phyloP scores from a whole-genome alignment of 192 early-diverging fungal species.

The Coemansia sp. region DNA sequence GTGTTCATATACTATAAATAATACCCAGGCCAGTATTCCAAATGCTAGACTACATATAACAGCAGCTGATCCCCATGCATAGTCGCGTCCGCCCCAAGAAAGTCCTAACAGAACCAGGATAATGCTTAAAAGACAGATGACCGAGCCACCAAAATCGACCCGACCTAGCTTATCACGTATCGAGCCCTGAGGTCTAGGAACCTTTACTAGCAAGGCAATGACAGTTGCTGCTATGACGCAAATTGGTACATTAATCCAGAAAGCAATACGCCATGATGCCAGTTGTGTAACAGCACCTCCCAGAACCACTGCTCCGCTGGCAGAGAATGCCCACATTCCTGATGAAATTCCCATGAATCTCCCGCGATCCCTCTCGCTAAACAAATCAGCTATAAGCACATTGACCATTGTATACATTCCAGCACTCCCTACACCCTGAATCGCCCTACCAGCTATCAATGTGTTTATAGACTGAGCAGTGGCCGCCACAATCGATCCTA shows the following conservation, averaged over 20 bases:
- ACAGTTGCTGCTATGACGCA: conserved; percentile 24
- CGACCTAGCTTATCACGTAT: conserved; percentile 45
- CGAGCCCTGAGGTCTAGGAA: conserved; percentile 10
- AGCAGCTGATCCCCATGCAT: conserved; percentile 39
- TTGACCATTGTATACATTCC: conserved; percentile 54
- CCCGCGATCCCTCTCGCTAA: conserved; percentile 49
- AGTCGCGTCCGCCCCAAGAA: conserved; percentile 61
- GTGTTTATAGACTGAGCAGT: conserved; percentile 52
- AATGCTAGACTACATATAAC: conserved; percentile 41
- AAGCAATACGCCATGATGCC: conserved; percentile 30
- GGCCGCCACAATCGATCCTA: conserved; percentile 44
- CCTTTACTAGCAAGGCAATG: conserved; percentile 9
- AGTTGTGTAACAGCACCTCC: conserved; percentile 47
- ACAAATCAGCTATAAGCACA: conserved; percentile 59
- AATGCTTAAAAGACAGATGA: conserved; percentile 49
- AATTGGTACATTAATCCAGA: conserved; percentile 53
- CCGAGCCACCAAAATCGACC: conserved; percentile 61
- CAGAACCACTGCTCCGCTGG: conserved; percentile 43
- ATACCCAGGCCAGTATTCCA: conserved; percentile 15
- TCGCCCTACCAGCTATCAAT: conserved; percentile 57
- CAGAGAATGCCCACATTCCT: conserved; percentile 45
- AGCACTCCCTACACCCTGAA: conserved; percentile 60
- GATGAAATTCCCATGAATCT: conserved; percentile 52
- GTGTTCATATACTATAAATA: conserved; percentile 61
- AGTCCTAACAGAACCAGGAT: conserved; percentile 60